phyloP scores from a whole-genome alignment of 768 basidiomycete genomes.

The Imleria badia region DNA sequence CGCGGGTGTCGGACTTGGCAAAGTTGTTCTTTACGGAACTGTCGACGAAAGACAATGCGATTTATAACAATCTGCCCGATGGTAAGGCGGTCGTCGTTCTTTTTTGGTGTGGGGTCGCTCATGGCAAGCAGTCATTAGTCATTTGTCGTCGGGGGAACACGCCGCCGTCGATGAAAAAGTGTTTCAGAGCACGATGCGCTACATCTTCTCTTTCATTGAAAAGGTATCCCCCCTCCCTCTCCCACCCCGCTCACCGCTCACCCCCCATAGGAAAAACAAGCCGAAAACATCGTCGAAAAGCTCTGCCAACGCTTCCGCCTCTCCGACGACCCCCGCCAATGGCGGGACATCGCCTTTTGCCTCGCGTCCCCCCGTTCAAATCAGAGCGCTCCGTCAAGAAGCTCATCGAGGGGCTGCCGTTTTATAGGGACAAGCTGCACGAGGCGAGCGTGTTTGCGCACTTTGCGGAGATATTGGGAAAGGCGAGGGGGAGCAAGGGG shows the following conservation, averaged over 20 bases:
- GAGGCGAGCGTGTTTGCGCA: conserved; percentile 76
- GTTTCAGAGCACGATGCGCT: conserved; percentile 91
- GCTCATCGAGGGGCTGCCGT: conserved; percentile 86
- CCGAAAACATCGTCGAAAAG: conserved; percentile 95
- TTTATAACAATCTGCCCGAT: conserved; percentile 98
- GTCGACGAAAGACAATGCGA: conserved; percentile 96
- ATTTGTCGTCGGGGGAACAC: conserved; percentile 86
- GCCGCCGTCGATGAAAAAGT: conserved; percentile 90
- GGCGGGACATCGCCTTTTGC: conserved; percentile 97
- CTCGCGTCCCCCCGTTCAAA: conserved; percentile 94
- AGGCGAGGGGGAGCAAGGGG: conserved; percentile 88
- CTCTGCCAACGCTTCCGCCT: conserved; percentile 94
- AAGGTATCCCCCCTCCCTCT: conserved; percentile 53
- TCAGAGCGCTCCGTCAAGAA: conserved; percentile 96
- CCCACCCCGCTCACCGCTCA: not conserved
- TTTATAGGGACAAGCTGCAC: conserved; percentile 95
- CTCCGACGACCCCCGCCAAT: conserved; percentile 86
- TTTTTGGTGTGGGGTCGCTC: too few species aligned
- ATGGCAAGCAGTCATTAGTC: conserved; percentile 69
- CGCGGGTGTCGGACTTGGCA: conserved; percentile 88
- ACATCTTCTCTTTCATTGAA: conserved; percentile 96
- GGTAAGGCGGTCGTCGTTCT: conserved; percentile 43
- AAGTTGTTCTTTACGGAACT: conserved; percentile 97
- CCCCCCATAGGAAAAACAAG: conserved; percentile 84
- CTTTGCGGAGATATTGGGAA: conserved; percentile 89